Evolutionary conservation across 2,329 filamentous ascomycete species (phyloP).

Genomic region (Pseudodiploospora longispora): DNA sequence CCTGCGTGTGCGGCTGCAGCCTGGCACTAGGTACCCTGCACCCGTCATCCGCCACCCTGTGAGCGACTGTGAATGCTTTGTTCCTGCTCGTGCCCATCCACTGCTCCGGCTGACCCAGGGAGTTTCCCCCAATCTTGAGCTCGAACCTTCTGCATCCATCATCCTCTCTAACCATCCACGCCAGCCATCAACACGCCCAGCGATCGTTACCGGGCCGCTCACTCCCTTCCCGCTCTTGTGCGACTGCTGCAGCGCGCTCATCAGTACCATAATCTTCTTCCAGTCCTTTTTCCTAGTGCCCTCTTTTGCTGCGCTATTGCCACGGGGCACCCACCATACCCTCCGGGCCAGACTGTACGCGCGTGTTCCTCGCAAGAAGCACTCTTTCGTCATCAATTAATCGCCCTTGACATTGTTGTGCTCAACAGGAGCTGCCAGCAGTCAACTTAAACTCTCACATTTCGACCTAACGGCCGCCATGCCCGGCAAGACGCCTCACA

Average conservation of each 20-base stretch:
- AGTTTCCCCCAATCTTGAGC: constrained; percentile 19
- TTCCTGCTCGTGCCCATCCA: background rate
- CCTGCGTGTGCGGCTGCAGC: too few relatives aligned
- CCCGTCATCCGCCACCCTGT: too few relatives aligned
- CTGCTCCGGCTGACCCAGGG: constrained; percentile 11
- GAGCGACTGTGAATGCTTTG: too few relatives aligned
- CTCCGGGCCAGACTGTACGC: background rate
- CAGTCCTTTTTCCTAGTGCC: too few relatives aligned
- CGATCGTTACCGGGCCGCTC: constrained; percentile 3
- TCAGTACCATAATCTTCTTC: background rate
- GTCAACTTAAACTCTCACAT: background rate
- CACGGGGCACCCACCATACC: too few relatives aligned
- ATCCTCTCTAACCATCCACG: constrained; percentile 11
- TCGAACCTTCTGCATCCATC: constrained; percentile 21
- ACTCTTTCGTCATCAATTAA: background rate
- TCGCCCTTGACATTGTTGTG: constrained; percentile 7
- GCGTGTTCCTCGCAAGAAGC: background rate
- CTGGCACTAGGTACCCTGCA: too few relatives aligned
- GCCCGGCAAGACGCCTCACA: constrained; percentile 66
- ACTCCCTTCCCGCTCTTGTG: constrained; percentile 3
- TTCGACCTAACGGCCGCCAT: constrained; percentile 33
- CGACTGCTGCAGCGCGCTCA: constrained; percentile 4
- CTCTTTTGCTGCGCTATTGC: background rate
- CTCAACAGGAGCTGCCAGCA: background rate
- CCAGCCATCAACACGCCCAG: constrained; percentile 8